phyloP scores from a whole-genome alignment of 768 basidiomycete genomes.

The Krasilnikovozyma curviuscula region DNA sequence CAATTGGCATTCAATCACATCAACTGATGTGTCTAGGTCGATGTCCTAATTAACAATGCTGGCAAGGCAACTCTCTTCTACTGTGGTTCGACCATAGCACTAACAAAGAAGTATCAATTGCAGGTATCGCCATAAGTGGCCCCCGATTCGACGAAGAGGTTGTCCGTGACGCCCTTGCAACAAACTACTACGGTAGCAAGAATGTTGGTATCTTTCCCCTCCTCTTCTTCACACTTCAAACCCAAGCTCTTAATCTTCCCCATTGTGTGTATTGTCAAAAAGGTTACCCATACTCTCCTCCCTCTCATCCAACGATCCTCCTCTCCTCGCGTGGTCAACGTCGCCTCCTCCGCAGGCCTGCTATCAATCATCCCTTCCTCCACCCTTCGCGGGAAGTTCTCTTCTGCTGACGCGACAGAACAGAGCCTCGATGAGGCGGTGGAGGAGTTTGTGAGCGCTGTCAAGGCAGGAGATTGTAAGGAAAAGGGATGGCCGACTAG shows the following conservation, averaged over 20 bases:
- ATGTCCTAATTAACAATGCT: constrained; percentile 16
- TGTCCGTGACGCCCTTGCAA: constrained; percentile 13
- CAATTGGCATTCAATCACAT: background rate
- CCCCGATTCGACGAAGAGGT: constrained; percentile 11
- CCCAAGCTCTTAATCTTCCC: no score
- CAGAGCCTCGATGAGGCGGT: constrained; percentile 9
- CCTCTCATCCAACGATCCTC: constrained; percentile 13
- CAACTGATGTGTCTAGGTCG: constrained; percentile 12
- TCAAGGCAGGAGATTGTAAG: constrained; percentile 11
- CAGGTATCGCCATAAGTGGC: constrained; percentile 7
- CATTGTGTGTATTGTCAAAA: background rate
- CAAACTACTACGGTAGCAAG: constrained; percentile 14
- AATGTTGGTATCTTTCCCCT: background rate
- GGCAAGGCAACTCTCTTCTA: constrained; percentile 11
- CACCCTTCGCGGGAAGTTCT: constrained; percentile 4
- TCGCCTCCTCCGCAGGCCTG: constrained; percentile 14
- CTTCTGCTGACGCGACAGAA: constrained; percentile 2
- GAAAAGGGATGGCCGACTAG: constrained; percentile 15
- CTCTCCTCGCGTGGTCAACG: constrained; percentile 12
- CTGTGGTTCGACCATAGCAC: no score
- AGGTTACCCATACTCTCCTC: constrained; percentile 12
- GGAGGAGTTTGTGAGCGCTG: constrained; percentile 13
- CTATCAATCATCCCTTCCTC: constrained; percentile 8
- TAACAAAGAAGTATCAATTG: no score
- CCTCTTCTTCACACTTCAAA: background rate